These are phyloP conservation scores for Xylaria curta DNA, from an alignment of 495 filamentous ascomycete genomes.

Conservation along the genomic window DNA sequence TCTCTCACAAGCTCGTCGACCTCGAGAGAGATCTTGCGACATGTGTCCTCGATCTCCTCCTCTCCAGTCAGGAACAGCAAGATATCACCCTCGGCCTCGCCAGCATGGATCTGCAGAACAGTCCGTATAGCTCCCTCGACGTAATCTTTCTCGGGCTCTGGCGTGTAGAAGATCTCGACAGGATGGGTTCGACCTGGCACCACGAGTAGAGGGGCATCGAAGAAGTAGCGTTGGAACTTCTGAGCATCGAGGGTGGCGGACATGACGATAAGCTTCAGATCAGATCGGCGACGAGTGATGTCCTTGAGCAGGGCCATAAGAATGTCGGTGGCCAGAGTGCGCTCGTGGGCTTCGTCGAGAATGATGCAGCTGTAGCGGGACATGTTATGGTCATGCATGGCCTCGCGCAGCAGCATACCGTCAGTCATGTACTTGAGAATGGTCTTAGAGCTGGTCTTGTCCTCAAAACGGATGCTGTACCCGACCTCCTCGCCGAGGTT, in stretches of 20 bases:
- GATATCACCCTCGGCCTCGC: constrained; percentile 92
- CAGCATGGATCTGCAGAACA: constrained; percentile 93
- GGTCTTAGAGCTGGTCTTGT: constrained; percentile 88
- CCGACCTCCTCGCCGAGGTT: constrained; percentile 93
- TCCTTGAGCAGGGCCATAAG: constrained; percentile 95
- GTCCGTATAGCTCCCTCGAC: constrained; percentile 93
- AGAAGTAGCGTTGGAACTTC: constrained; percentile 99
- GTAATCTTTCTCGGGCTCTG: constrained; percentile 95
- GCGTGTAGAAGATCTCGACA: constrained; percentile 98
- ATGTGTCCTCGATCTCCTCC: constrained; percentile 98
- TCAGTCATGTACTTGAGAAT: constrained; percentile 99
- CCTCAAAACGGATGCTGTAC: constrained; percentile 99
- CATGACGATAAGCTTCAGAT: constrained; percentile 98
- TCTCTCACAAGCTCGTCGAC: constrained; percentile 89
- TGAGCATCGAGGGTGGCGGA: constrained; percentile 95
- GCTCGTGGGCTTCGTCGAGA: constrained; percentile 96
- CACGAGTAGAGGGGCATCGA: constrained; percentile 87
- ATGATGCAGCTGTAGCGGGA: constrained; percentile 96
- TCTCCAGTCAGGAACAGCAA: constrained; percentile 96
- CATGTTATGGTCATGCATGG: constrained; percentile 95
- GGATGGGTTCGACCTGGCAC: constrained; percentile 96
- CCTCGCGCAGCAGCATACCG: constrained; percentile 97
- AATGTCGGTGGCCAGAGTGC: constrained; percentile 93
- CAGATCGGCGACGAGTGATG: constrained; percentile 75
- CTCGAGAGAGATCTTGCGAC: constrained; percentile 87